These are phyloP conservation scores for Naganishia vishniacii DNA, from an alignment of 768 basidiomycete species.

Conservation along the genomic window DNA sequence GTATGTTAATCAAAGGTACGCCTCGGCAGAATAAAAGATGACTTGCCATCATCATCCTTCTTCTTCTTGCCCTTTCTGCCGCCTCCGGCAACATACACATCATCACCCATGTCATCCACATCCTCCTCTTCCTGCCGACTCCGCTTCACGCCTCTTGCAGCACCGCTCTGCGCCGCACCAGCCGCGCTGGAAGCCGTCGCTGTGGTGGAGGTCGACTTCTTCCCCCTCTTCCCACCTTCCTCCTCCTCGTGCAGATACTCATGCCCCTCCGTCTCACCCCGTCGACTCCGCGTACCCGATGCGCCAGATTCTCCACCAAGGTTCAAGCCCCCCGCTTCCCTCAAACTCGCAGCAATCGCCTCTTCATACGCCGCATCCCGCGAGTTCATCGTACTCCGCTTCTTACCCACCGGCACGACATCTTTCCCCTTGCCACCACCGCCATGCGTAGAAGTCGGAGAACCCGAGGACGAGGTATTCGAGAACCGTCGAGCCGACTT, in stretches of 20 bases:
- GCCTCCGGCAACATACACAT: constrained; percentile 54
- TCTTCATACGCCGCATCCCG: constrained; percentile 86
- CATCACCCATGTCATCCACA: constrained; percentile 37
- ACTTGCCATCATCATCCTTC: constrained; percentile 52
- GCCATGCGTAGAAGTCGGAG: background rate
- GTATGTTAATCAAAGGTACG: background rate
- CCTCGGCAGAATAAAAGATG: background rate
- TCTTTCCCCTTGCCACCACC: background rate
- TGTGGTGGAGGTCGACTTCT: too few species aligned
- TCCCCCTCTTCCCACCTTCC: constrained; percentile 45
- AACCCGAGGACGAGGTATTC: background rate
- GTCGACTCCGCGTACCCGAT: constrained; percentile 33
- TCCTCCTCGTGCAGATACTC: constrained; percentile 33
- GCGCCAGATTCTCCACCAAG: constrained; percentile 30
- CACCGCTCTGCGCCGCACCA: constrained; percentile 58
- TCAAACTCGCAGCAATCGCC: constrained; percentile 52
- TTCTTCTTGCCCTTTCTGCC: constrained; percentile 37
- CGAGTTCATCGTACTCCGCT: constrained; percentile 96
- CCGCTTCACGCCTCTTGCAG: constrained; percentile 26
- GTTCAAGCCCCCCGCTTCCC: constrained; percentile 17
- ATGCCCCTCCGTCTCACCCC: background rate
- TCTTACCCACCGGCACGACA: constrained; percentile 52
- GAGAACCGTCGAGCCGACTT: background rate
- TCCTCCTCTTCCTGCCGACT: constrained; percentile 51
- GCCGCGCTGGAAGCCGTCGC: constrained; percentile 46